phyloP scores from a whole-genome alignment of 495 filamentous ascomycete species.

The Talaromyces liani region DNA sequence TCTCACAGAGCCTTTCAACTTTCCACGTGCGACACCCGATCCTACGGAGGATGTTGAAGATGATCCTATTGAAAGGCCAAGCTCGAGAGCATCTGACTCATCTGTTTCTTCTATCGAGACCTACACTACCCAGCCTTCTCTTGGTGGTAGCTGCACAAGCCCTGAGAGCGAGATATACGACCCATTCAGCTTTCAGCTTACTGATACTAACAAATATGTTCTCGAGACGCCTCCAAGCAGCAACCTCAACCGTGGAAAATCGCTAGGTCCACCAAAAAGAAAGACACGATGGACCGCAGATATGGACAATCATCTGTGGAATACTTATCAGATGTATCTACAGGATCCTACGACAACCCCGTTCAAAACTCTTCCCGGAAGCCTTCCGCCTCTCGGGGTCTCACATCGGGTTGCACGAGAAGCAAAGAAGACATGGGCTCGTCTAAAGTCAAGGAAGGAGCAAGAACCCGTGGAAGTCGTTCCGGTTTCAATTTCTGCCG shows the following conservation, averaged over 20 bases:
- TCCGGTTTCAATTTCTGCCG: neutral
- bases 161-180: conserved; percentile 55
- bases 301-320: conserved; percentile 92
- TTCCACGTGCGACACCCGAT: conserved; percentile 21
- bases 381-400: conserved; percentile 81
- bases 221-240: conserved; percentile 25
- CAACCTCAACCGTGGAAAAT: conserved; percentile 12
- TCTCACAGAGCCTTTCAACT: conserved; percentile 27
- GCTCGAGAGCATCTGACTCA: conserved; percentile 59
- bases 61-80: conserved; percentile 45
- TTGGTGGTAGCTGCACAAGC: conserved; percentile 62
- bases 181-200: conserved; percentile 41
- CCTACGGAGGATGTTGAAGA: conserved; percentile 23
- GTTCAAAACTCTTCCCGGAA: conserved; percentile 81
- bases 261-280: conserved; percentile 8
- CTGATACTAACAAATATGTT: conserved; percentile 29
- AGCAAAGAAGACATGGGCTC: conserved; percentile 74
- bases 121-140: conserved; percentile 53
- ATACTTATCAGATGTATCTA: conserved; percentile 78
- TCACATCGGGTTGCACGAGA: conserved; percentile 82
- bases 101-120: conserved; percentile 63
- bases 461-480: neutral
- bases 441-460: neutral
- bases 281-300: conserved; percentile 64
- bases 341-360: conserved; percentile 91